Evolutionary conservation across 1,284 basidiomycete species (phyloP).

Genomic region (Peniophora sp.): DNA sequence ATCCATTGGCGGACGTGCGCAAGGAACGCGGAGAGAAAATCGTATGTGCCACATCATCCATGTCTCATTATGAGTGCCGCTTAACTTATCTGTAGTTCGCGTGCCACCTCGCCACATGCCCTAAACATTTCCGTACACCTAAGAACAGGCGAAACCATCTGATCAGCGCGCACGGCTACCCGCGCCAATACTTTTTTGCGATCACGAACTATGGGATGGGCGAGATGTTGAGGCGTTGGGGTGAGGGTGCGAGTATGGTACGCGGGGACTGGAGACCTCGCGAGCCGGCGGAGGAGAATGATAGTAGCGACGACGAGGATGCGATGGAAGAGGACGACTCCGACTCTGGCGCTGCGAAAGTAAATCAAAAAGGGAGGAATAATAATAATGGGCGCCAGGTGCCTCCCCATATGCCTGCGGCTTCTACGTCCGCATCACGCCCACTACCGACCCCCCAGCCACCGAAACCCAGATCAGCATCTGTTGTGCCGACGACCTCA

Average conservation of each 20-base stretch:
- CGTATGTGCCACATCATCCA: constrained; percentile 38
- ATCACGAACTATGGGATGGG: constrained; percentile 86
- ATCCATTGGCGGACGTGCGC: constrained; percentile 66
- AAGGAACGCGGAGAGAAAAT: constrained; percentile 85
- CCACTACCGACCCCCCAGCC: background rate
- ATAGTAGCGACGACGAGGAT: constrained; percentile 15
- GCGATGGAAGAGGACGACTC: constrained; percentile 21
- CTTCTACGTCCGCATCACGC: too few species aligned
- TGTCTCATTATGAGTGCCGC: background rate
- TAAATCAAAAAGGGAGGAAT: background rate
- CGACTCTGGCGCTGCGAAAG: constrained; percentile 5
- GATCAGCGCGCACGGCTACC: constrained; percentile 75
- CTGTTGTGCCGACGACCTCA: background rate
- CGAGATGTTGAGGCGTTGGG: constrained; percentile 66
- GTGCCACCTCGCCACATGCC: constrained; percentile 67
- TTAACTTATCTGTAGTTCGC: constrained; percentile 51
- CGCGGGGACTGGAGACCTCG: constrained; percentile 61
- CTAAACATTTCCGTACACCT: constrained; percentile 61
- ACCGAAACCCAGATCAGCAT: background rate
- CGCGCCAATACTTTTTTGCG: constrained; percentile 82
- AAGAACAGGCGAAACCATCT: constrained; percentile 77
- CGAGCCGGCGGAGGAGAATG: constrained; percentile 16
- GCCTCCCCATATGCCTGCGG: too few species aligned
- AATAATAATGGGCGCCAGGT: too few species aligned
- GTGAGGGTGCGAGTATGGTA: constrained; percentile 71